phyloP scores from a whole-genome alignment of 2,329 filamentous ascomycete genomes.

The Cryphonectria parasitica region DNA sequence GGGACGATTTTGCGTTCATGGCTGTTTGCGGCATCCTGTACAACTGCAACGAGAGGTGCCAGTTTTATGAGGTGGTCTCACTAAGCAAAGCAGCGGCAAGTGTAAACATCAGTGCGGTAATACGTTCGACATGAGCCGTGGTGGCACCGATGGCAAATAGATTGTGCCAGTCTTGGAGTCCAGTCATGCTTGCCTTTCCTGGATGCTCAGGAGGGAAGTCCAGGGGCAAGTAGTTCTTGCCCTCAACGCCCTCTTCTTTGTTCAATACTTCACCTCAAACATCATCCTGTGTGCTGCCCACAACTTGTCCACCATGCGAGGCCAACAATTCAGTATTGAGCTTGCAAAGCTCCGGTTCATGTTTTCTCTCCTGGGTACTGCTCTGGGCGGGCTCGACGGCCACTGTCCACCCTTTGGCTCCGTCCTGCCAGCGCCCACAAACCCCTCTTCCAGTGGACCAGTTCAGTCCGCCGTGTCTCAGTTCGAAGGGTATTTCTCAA shows the following conservation, averaged over 20 bases:
- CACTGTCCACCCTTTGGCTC: slow-evolving; percentile 49
- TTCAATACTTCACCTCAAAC: neutral
- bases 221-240: neutral
- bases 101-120: neutral
- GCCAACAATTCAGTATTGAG: no score
- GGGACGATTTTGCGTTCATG: neutral
- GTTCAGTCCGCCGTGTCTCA: slow-evolving; percentile 36
- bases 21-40: neutral
- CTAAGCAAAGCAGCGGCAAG: neutral
- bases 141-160: neutral
- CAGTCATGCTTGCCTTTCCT: neutral
- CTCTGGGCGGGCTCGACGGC: slow-evolving; percentile 34
- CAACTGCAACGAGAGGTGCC: neutral
- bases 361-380: slow-evolving; percentile 8
- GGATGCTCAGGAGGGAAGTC: neutral
- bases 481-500: slow-evolving; percentile 36
- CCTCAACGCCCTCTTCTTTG: neutral
- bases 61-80: neutral
- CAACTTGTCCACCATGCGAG: neutral
- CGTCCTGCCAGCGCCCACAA: slow-evolving; percentile 43
- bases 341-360: neutral
- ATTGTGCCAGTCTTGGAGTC: neutral
- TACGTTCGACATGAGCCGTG: neutral
- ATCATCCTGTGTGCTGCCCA: neutral
- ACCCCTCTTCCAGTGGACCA: slow-evolving; percentile 38